Base-by-base conservation (phyloP, 805 yeast species). In the Dipodascus geniculatus region DNA sequence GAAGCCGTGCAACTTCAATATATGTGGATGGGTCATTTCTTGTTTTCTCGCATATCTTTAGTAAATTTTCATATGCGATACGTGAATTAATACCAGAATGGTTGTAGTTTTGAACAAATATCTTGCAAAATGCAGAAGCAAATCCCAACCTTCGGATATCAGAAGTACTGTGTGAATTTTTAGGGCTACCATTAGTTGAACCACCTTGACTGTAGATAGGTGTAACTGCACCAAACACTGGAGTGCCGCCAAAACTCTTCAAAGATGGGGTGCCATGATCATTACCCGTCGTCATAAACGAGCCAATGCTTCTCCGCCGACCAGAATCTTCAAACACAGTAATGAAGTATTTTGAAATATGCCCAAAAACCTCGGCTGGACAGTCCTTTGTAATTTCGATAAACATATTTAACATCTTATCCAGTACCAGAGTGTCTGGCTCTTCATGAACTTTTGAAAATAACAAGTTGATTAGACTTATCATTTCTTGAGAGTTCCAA, bases 1-100 rank as follows among this genome's bases (percentile, higher is more conserved):
- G 66, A 16, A 80, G 67, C 51, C 82, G 74, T 3, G 81, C 70
- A 1, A 79, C 64, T 2, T 74, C 68, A n/a, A 84, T 50, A 48
- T 60, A 61, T n/a, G 66, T 58, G 20, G 53, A 49, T 2, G 65
- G 57, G 51, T 57, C 53, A 23, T 42, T 31, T 19, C 55, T n/a
- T 19, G 60, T 48, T 3, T 52, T 38, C 20, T 56, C 56, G 42
- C 60, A 61, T 22, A 65, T 59, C 2, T 49, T 48, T 6, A 64
- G 57, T 49, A 65, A 50, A 28, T 57, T 65, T 49, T 78, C 65
- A 2, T 74, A 58, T 8, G 68, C 69, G 2, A 66, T 61, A 19
- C 72, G 62, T 17, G 70, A 70, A 20, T 63, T 63, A 1, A 60
- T 54, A 9, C 79, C 63, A 0, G 76, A 71, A 51, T 57, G 56